Evolutionary conservation across 2,329 filamentous ascomycete genomes (phyloP).

Genomic region (Raffaelea albimanens): DNA sequence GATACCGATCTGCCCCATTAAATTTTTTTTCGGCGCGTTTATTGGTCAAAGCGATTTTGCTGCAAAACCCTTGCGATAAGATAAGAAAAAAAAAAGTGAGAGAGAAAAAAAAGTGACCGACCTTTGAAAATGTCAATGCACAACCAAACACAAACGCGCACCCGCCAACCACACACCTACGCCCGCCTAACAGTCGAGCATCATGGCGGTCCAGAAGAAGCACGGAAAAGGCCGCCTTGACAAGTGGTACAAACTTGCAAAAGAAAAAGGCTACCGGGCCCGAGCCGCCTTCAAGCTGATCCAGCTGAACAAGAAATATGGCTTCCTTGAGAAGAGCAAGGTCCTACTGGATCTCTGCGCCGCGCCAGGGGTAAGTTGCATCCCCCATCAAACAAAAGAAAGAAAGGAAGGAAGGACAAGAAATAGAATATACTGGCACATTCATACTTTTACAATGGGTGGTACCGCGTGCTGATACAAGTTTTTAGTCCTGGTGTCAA

Average conservation of each 20-base stretch:
- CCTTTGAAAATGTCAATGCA: background rate
- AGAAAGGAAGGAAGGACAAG: no score
- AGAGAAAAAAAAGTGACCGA: slow-evolving; percentile 3
- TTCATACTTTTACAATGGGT: no score
- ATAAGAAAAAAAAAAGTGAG: background rate
- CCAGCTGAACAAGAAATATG: slow-evolving; percentile 98
- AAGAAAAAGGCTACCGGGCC: slow-evolving; percentile 95
- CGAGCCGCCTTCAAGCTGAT: slow-evolving; percentile 97
- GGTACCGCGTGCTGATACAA: background rate
- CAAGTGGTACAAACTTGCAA: slow-evolving; percentile 98
- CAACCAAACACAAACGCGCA: background rate
- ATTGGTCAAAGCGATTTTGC: slow-evolving; percentile 5
- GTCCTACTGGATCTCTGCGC: slow-evolving; percentile 96
- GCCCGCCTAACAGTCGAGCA: slow-evolving; percentile 7
- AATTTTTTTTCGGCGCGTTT: slow-evolving; percentile 3
- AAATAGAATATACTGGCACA: no score
- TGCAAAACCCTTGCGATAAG: background rate
- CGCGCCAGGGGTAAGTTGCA: slow-evolving; percentile 72
- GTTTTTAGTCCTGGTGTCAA: slow-evolving; percentile 76
- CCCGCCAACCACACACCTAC: background rate
- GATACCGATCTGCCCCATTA: slow-evolving; percentile 3
- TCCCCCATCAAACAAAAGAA: no score
- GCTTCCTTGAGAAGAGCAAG: slow-evolving; percentile 93
- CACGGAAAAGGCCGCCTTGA: slow-evolving; percentile 97
- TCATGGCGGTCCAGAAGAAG: slow-evolving; percentile 97